Percentiles rank a stretch among this genome's conserved stretches.
Conservation (phyloP, 495 filamentous ascomycete genomes). For the Bathelium albidoporum region DNA sequence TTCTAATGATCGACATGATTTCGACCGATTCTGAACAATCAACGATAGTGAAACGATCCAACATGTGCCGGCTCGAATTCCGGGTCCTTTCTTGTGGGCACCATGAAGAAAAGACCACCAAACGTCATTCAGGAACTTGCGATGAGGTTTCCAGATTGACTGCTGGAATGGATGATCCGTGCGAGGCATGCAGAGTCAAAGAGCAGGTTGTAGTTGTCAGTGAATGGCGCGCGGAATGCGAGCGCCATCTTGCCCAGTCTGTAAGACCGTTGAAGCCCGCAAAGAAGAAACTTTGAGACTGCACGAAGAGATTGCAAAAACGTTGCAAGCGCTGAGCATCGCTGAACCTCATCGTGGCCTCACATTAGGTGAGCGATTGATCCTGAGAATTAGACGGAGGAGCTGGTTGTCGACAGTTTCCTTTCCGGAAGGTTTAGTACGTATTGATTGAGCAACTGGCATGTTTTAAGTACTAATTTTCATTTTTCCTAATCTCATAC, state of each 20-base stretch:
- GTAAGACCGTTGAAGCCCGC: background rate
- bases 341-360: background rate
- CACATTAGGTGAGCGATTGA: background rate
- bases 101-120: background rate
- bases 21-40: background rate
- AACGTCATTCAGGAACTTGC: background rate
- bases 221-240: background rate
- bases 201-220: background rate
- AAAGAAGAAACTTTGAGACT: background rate
- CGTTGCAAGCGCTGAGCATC: background rate
- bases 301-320: background rate
- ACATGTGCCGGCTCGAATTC: background rate
- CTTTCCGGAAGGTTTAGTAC: background rate
- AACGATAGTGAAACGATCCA: background rate
- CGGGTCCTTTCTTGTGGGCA: background rate
- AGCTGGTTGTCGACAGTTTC: background rate
- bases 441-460: background rate
- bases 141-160: background rate
- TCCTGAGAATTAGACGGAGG: background rate
- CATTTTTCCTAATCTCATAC: too few species aligned
- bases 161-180: background rate
- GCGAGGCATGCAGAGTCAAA: background rate
- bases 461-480: background rate
- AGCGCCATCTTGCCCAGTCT: background rate
- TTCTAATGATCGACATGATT: too few species aligned